Base-by-base conservation (phyloP, 306 rosid species). In the Castanopsis chinensis region DNA sequence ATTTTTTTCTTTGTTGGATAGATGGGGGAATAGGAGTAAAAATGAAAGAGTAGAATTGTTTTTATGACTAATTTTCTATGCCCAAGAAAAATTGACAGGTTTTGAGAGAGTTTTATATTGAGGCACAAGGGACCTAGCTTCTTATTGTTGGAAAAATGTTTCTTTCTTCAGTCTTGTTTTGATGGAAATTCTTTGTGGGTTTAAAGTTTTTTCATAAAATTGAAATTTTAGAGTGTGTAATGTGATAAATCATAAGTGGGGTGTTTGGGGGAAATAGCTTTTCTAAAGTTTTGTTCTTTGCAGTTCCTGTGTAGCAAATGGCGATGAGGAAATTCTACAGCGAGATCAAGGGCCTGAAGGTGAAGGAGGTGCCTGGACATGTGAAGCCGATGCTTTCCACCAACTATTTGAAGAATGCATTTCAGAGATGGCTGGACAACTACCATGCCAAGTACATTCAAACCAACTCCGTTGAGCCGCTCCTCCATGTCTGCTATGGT, bases 361-460 rank as follows among this genome's bases (percentile, higher is more conserved):
- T 94, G 72, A 86, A 83, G 72, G 98, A 94, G 60, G 6, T 94
- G 49, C 97, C 96, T 0, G 41, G 18, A 7, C 43, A 85, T 43
- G 78, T 94, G 78, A 94, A 94, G 84, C 97, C 97, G 17, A 75
- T 83, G 90, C 73, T 92, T 9, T 85, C 97, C 1, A 3, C 89
- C 19, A 84, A 72, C 41, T 80, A 33, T 83, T 30, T 80, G 12
- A 92, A 92, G 94, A 85, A 63, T 58, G 5, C 90, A 1, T 68
- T 88, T 18, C 33, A 77, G 82, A 79, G 82, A 57, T 87, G 92
- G 2, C 56, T 94, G 70, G 98, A 92, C 81, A 92, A 87, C 73
- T 94, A 94, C 84, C 15, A 82, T 45, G 92, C 85, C 65, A 92
- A 94, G 86, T 94, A 92, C 87, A 94, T 94, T 81, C 86, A 91